Base-by-base conservation (phyloP, 1,284 basidiomycete genomes). In the Ceratobasidium sp. region DNA sequence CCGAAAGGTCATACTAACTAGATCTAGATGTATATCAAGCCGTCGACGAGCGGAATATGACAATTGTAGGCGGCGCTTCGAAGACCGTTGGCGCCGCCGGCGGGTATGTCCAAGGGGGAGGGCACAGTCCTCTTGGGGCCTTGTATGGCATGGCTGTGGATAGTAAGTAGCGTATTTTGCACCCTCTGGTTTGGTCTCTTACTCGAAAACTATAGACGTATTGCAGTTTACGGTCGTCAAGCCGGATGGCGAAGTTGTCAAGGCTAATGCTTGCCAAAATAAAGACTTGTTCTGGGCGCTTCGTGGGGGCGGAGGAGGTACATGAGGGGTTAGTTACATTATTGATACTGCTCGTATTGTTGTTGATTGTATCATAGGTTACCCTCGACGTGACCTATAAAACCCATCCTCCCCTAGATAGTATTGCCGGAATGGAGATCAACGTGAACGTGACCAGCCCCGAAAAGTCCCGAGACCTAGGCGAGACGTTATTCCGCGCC, bases 71-170 rank as follows among this genome's bases (percentile, higher is more conserved):
- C 46, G 46, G 46, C 3, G 46, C 46, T 12, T 12, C 46, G 20
- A 48, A 48, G 14, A 48, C 14, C 46, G 46, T 48, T 48, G 46
- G 46, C 46, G 46, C 46, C 46, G 46, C 14, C 14, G 46, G 46
- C 46, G 71, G n/a, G 2, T 30, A 30, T 30, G 27, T 30, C 2
- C 27, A 30, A 30, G 27, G 27, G 27, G 27, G 27, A 30, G 71
- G 71, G 18, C 76, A 77, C 30, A 69, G 66, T 33, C 44, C 65
- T 5, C 48, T 77, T 33, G 75, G 65, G 20, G 10, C 46, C 4
- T 30, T 66, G 33, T 79, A 79, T 38, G 78, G 78, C 10, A 55
- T 79, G 75, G 78, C 73, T 10, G 78, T 77, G 10, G 78, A 79
- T 35, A 79, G 78, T 79, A 55, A 35, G 73, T 59, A 38, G 18